A percentile compares a stretch with the other conserved stretches of the same genome.
Evolutionary conservation across 108 stramenopile genomes (phyloP).

Genomic region (Phaeodactylum tricornutum): DNA sequence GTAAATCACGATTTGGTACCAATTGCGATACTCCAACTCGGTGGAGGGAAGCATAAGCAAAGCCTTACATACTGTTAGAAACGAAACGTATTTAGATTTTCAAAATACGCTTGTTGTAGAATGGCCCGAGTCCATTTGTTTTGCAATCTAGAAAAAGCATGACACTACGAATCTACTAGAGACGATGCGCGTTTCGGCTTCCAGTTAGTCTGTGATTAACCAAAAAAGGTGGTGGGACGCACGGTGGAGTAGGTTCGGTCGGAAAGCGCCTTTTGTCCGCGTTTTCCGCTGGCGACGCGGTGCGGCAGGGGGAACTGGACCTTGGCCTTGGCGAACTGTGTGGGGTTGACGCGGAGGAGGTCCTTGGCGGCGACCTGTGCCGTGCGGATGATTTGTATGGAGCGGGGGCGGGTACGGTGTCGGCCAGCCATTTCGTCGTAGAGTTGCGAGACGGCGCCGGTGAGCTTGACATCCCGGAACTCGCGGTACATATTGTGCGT

Average conservation of each 20-base stretch:
- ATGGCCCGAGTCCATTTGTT: too few relatives aligned
- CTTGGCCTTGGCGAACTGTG: conserved; percentile 82
- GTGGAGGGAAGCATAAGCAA: too few relatives aligned
- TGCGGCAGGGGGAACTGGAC: conserved; percentile 98
- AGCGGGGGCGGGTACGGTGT: conserved; percentile 96
- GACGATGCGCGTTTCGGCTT: too few relatives aligned
- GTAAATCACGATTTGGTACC: too few relatives aligned
- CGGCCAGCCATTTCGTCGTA: conserved; percentile 99
- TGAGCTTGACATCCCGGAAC: conserved; percentile 93
- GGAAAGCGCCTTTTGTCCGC: conserved; percentile 81
- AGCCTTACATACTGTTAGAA: too few relatives aligned
- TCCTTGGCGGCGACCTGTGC: conserved; percentile 81
- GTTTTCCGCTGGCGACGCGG: conserved; percentile 88
- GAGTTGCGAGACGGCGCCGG: conserved; percentile 95
- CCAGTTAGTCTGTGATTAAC: conserved; percentile 28
- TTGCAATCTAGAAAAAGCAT: too few relatives aligned
- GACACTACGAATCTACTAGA: too few relatives aligned
- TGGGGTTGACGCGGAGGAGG: conserved; percentile 84
- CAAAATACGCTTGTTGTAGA: too few relatives aligned
- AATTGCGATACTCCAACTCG: too few relatives aligned
- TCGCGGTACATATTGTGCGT: conserved; percentile 99
- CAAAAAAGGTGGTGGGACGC: conserved; percentile 76
- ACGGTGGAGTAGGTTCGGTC: conserved; percentile 64
- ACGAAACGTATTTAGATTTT: too few relatives aligned
- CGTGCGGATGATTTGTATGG: conserved; percentile 99